phyloP scores from a whole-genome alignment of 2,329 filamentous ascomycete species.

The Akanthomyces lecanii region DNA sequence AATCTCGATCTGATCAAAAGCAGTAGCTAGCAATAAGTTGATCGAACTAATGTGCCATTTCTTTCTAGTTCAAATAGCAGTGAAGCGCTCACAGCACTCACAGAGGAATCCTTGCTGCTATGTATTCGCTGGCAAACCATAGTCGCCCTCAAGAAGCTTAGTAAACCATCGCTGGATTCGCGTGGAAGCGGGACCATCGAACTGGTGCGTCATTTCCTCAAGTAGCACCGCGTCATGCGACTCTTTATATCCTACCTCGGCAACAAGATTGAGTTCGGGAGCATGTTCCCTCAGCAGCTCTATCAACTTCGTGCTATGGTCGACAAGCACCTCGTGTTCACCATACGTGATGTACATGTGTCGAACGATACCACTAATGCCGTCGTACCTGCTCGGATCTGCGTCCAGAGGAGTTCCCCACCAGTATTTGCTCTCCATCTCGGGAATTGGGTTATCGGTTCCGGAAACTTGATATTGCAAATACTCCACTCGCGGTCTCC shows the following conservation, averaged over 20 bases:
- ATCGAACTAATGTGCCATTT: no score
- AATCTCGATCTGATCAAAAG: no score
- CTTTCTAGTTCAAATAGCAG: no score
- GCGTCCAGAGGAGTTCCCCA: slow-evolving; percentile 9
- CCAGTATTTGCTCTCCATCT: neutral
- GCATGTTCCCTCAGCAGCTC: slow-evolving; percentile 10
- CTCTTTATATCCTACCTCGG: neutral
- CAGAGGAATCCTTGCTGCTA: neutral
- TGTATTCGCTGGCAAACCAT: neutral
- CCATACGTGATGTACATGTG: slow-evolving; percentile 4
- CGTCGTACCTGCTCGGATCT: slow-evolving; percentile 1
- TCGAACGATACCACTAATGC: slow-evolving; percentile 9
- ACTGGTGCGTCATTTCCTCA: slow-evolving; percentile 7
- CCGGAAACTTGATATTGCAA: slow-evolving; percentile 18
- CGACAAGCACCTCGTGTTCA: slow-evolving; percentile 8
- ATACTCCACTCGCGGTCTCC: neutral
- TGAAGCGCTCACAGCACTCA: no score
- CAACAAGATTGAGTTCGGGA: slow-evolving; percentile 8
- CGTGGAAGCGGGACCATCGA: neutral
- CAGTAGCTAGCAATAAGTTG: no score
- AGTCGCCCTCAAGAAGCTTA: neutral
- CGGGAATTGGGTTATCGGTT: slow-evolving; percentile 15
- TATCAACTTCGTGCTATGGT: neutral
- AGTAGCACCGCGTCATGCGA: slow-evolving; percentile 14
- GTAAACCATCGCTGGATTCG: neutral